Evolutionary conservation across 2,329 filamentous ascomycete species (phyloP), one percentile per base, ranked within the genome.

Genomic region (Catunica adiposa): DNA sequence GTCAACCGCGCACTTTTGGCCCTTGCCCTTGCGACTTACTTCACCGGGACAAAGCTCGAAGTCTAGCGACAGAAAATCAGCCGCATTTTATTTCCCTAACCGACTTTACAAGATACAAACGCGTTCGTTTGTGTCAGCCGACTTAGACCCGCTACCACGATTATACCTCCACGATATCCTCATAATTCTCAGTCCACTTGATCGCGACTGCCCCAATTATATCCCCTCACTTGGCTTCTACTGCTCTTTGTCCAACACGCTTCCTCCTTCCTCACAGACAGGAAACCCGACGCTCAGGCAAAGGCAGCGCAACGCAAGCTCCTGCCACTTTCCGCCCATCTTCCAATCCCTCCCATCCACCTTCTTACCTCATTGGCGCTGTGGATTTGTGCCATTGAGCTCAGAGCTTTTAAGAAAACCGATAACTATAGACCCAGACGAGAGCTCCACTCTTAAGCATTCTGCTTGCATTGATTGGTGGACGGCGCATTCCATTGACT

Each of bases 391-490:
- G 11, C 29, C 29, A 34, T 34, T 34, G 29, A 34, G 29, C 29
- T 34, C 29, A 34, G 29, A 34, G 29, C 29, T 34, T 11, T 34
- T 11, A 34, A 34, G 29, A 34, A 11, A 34, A 34, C 29, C n/a
- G n/a, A n/a, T 38, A 11, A 38, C 37, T n/a, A 38, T 38, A 38
- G 37, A 11, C n/a, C 37, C n/a, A 46, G 42, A 3, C 37, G 37
- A 48, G 8, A 48, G 50, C 11, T 52, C 50, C 50, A 40, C 50
- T 52, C 50, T 51, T 38, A 38, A 37, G 15, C 29, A 52, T 52
- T 31, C 50, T 52, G 50, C 50, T 31, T n/a, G 50, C 31, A 52
- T 14, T 52, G 50, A 52, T 52, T 52, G 31, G 50, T 23, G 11
- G 29, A 52, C n/a, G 3, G 11, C 14, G 31, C 31, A 29, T 23